These are phyloP conservation scores for Tetrapisispora iriomotensis DNA, from an alignment of 805 yeast species.

Conservation along the genomic window DNA sequence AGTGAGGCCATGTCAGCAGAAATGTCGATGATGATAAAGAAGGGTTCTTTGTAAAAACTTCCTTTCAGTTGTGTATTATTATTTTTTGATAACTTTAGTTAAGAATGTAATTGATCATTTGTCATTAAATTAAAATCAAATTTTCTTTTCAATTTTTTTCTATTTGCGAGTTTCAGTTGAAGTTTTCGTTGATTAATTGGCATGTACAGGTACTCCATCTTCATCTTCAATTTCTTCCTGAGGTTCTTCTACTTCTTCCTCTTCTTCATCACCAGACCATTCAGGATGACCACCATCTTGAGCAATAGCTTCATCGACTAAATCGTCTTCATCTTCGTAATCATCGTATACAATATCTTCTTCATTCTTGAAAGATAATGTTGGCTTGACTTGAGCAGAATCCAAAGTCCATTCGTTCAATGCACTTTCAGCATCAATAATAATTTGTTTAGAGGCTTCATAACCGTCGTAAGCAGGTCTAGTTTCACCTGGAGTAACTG, in stretches of 20 bases:
- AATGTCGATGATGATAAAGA: too few species aligned
- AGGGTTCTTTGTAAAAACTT: too few species aligned
- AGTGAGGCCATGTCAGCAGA: too few species aligned
- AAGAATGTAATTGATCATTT: too few species aligned
- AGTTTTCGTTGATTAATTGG: background rate
- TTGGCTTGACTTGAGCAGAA: conserved; percentile 72
- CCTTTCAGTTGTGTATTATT: too few species aligned
- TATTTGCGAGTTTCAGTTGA: background rate
- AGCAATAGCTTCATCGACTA: conserved; percentile 27
- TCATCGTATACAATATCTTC: conserved; percentile 44
- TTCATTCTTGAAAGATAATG: conserved; percentile 54
- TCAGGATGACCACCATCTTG: conserved; percentile 14
- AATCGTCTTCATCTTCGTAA: conserved; percentile 42
- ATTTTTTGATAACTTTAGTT: too few species aligned
- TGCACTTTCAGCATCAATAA: conserved; percentile 77
- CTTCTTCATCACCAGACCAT: conserved; percentile 3
- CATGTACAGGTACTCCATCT: conserved; percentile 2
- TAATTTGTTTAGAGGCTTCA: conserved; percentile 80
- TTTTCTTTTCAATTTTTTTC: too few species aligned
- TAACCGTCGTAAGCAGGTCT: conserved; percentile 85
- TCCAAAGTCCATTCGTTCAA: conserved; percentile 79
- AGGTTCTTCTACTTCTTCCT: conserved; percentile 1
- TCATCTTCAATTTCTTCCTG: background rate
- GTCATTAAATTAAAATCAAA: too few species aligned
- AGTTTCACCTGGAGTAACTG: conserved; percentile 87